These are phyloP conservation scores for Chenopodium album DNA, from an alignment of 148 eudicot species.

Conservation along the genomic window DNA sequence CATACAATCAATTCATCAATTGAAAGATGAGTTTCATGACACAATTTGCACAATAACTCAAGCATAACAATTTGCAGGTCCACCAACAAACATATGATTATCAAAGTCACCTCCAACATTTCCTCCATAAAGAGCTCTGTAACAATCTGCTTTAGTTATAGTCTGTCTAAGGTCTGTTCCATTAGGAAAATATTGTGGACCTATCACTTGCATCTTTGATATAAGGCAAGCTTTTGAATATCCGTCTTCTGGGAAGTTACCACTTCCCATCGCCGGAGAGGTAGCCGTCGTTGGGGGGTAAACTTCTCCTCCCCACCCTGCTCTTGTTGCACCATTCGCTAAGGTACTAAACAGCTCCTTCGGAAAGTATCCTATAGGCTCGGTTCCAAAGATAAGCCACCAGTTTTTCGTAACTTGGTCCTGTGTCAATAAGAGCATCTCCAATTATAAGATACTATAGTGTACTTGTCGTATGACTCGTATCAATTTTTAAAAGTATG, in stretches of 20 bases:
- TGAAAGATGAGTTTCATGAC: neutral
- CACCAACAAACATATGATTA: conserved; percentile 15
- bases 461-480: neutral
- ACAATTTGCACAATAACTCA: neutral
- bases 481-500: neutral
- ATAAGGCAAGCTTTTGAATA: neutral
- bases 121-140: neutral
- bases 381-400: conserved; percentile 9
- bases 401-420: conserved; percentile 11
- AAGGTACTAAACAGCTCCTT: conserved; percentile 9
- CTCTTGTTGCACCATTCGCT: conserved; percentile 5
- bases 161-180: neutral
- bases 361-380: conserved; percentile 25
- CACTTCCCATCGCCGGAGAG: conserved; percentile 21
- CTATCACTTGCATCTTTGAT: neutral
- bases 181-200: neutral
- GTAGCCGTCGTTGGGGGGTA: neutral
- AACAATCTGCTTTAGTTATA: conserved; percentile 11
- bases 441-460: neutral
- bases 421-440: neutral
- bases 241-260: conserved; percentile 20
- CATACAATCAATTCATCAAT: neutral
- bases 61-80: neutral
- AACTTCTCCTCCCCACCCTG: conserved; percentile 28
- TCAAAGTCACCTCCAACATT: neutral